Conservation (phyloP, 441 rosid genomes). For the Arabidopsis hybrid region DNA sequence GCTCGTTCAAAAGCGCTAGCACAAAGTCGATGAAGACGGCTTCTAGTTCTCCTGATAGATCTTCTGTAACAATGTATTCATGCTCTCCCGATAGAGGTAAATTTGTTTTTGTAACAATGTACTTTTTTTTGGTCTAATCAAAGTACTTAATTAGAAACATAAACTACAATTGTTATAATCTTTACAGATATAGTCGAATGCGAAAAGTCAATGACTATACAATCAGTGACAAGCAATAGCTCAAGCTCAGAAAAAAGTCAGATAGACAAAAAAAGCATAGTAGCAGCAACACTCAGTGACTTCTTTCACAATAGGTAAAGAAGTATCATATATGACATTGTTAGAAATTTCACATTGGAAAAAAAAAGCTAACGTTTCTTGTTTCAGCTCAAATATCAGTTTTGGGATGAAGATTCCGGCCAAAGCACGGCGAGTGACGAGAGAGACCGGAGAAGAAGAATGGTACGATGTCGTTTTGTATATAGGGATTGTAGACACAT, state of each 20-base stretch:
- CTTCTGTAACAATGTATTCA: constrained; percentile 15
- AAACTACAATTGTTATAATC: neutral
- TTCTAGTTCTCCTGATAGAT: constrained; percentile 29
- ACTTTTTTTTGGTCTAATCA: neutral
- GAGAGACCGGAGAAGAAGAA: constrained; percentile 24
- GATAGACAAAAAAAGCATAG: constrained; percentile 26
- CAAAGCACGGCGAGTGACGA: constrained; percentile 48
- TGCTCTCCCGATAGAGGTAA: constrained; percentile 33
- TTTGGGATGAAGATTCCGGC: constrained; percentile 55
- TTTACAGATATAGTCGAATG: constrained; percentile 39
- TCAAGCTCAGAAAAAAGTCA: constrained; percentile 14
- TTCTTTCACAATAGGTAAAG: constrained; percentile 29
- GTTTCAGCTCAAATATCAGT: constrained; percentile 37
- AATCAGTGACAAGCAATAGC: constrained; percentile 7
- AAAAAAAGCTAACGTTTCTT: neutral
- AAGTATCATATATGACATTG: neutral
- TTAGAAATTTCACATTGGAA: neutral
- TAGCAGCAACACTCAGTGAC: constrained; percentile 28
- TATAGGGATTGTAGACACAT: constrained; percentile 57
- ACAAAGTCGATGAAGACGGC: constrained; percentile 27
- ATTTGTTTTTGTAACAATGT: neutral
- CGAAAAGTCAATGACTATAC: constrained; percentile 18
- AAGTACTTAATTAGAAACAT: neutral
- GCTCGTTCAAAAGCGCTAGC: constrained; percentile 40
- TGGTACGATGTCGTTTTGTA: constrained; percentile 51